Base-by-base conservation (phyloP, 1,284 basidiomycete genomes). In the Rhodotorula sp. region DNA sequence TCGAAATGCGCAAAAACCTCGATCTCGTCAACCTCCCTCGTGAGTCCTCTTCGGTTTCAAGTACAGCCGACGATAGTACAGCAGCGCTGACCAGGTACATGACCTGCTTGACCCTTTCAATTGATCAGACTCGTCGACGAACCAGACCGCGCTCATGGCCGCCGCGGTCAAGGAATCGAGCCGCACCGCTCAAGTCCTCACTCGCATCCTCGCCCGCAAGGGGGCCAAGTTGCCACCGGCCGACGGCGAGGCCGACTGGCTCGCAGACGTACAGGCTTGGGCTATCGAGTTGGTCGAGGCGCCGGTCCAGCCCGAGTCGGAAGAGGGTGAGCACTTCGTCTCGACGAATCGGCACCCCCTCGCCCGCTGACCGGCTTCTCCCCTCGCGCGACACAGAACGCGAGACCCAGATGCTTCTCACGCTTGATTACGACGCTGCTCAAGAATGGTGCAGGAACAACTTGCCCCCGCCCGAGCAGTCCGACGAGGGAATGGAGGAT, bases 171-270 rank as follows among this genome's bases (percentile, higher is more conserved):
- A 68, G 26, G 56, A 47, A 6, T 10, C 6, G 3, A 43, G 56
- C 18, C 66, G 67, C 34, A 57, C 51, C 3, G 39, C 56, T 7
- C 7, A 39, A 14, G 14, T 71, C 31, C 34, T 71, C 47, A 49
- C 65, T 16, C 70, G 59, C 63, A 31, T 71, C n/a, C 63, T 71
- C 29, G 12, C 21, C 5, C 56, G 39, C 58, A 65, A 65, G n/a
- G 70, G 70, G 26, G 70, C 63, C 1, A 31, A 18, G 23, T 60
- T 71, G 6, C 64, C 70, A 3, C 3, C 48, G 3, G 16, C 52
- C 26, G 49, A 54, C 29, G 64, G 43, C 7, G 15, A 26, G 14
- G 5, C 51, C 18, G 23, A 52, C 3, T 71, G 66, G 62, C 23
- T 71, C n/a, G 48, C 51, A 18, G 18, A 51, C 14, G 31, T 65